These are phyloP conservation scores for Vararia minispora DNA, from an alignment of 768 basidiomycete species.

Conservation along the genomic window DNA sequence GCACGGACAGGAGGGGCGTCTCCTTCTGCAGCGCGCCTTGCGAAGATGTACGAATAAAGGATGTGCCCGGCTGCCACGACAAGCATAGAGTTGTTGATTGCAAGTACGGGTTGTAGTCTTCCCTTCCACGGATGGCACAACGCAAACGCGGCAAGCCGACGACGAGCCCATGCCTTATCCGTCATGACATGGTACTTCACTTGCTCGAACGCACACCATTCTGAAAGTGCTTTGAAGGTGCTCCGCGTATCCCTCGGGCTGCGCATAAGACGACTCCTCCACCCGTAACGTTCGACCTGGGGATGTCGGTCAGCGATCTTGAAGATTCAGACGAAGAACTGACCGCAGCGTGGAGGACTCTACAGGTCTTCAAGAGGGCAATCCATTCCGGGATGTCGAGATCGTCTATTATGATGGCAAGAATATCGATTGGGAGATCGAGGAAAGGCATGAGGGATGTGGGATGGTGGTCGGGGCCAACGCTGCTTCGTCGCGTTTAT, in stretches of 20 bases:
- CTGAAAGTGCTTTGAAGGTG: slow-evolving; percentile 3
- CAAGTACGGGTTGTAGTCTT: slow-evolving; percentile 18
- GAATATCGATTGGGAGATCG: slow-evolving; percentile 9
- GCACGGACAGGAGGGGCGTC: slow-evolving; percentile 32
- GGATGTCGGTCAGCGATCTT: background rate
- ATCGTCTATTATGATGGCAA: slow-evolving; percentile 10
- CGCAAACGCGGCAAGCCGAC: slow-evolving; percentile 14
- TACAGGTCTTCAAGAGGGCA: slow-evolving; percentile 5
- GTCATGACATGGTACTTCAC: slow-evolving; percentile 13
- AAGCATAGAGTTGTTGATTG: slow-evolving; percentile 14
- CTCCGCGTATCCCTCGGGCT: slow-evolving; percentile 9
- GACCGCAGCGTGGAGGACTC: slow-evolving; percentile 6
- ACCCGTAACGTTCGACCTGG: slow-evolving; percentile 12
- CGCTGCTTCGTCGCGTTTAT: too few relatives aligned
- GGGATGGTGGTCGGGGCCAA: too few relatives aligned
- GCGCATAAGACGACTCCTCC: slow-evolving; percentile 5
- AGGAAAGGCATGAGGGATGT: slow-evolving; percentile 7
- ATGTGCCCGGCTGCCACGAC: slow-evolving; percentile 19
- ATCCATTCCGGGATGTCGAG: slow-evolving; percentile 10
- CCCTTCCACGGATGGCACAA: slow-evolving; percentile 15
- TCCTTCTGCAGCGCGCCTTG: slow-evolving; percentile 9
- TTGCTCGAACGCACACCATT: slow-evolving; percentile 11
- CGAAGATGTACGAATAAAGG: slow-evolving; percentile 16
- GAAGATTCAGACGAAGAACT: background rate
- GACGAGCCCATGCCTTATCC: slow-evolving; percentile 13